Percentiles rank a stretch among this genome's conserved stretches.
These are phyloP conservation scores for Trichomonas tenax DNA, from an alignment of 208 protist genomes.

Conservation along the genomic window DNA sequence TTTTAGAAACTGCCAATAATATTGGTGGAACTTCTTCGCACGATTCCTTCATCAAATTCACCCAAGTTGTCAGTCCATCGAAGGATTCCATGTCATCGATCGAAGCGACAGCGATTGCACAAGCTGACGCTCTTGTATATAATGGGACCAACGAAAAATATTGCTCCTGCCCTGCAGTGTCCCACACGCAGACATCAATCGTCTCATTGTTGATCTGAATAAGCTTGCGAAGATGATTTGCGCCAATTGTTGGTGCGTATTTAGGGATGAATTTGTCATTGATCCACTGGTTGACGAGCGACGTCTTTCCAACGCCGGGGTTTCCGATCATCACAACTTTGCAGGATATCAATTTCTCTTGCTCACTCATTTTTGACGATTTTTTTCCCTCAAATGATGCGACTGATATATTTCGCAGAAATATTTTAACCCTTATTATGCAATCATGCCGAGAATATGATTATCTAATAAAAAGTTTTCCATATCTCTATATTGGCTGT, in stretches of 20 bases:
- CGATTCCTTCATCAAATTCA: background rate
- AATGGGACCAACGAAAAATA: background rate
- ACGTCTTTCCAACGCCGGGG: background rate
- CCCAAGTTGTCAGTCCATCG: background rate
- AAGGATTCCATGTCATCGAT: background rate
- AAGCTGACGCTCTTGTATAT: background rate
- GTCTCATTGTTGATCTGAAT: background rate
- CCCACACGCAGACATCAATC: background rate
- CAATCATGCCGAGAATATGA: too few relatives aligned
- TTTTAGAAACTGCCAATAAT: background rate
- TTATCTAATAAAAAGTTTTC: too few relatives aligned
- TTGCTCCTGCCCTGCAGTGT: background rate
- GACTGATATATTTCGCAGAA: too few relatives aligned
- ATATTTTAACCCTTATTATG: too few relatives aligned
- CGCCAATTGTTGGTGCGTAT: background rate
- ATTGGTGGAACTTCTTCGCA: background rate
- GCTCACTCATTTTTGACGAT: background rate
- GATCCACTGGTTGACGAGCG: background rate
- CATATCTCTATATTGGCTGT: too few relatives aligned
- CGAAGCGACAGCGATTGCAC: background rate
- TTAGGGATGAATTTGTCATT: background rate
- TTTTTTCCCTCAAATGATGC: too few relatives aligned
- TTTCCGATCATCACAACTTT: background rate
- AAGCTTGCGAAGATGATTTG: background rate
- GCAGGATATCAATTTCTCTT: background rate